Conservation (phyloP, 208 protist species). For the Leishmania tarentolae region DNA sequence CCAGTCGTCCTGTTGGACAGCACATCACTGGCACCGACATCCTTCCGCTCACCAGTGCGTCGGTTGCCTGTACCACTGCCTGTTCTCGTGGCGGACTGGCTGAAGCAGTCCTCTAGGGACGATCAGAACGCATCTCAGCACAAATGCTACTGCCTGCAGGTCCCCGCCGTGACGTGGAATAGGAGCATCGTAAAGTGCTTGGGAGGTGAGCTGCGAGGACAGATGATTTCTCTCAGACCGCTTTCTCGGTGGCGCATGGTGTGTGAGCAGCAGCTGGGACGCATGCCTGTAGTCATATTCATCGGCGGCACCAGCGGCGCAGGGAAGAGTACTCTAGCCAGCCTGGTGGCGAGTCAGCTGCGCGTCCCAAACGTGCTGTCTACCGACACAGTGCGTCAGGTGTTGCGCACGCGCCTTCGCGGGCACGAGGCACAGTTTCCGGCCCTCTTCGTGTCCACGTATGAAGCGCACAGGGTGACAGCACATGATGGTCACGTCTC, state of each 20-base stretch:
- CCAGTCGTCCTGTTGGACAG: neutral
- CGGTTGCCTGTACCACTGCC: constrained; percentile 11
- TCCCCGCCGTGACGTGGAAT: constrained; percentile 12
- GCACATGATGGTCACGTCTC: neutral
- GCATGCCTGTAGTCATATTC: constrained; percentile 81
- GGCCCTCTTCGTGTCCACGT: constrained; percentile 67
- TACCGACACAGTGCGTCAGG: constrained; percentile 92
- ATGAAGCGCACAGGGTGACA: constrained; percentile 48
- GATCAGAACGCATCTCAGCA: neutral
- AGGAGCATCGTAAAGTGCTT: constrained; percentile 18
- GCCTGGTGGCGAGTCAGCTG: constrained; percentile 78
- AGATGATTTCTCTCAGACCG: constrained; percentile 44
- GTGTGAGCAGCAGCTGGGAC: constrained; percentile 46
- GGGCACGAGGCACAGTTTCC: constrained; percentile 34
- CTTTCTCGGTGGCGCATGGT: constrained; percentile 45
- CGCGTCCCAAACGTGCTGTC: constrained; percentile 86
- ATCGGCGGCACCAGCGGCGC: constrained; percentile 91
- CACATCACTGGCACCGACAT: neutral
- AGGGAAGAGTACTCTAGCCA: constrained; percentile 91
- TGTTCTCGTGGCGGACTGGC: constrained; percentile 22
- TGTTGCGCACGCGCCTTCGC: constrained; percentile 52
- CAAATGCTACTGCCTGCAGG: constrained; percentile 11
- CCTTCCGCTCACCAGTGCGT: neutral
- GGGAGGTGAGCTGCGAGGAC: constrained; percentile 42
- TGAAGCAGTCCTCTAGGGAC: neutral